phyloP scores from a whole-genome alignment of 1,139 yeast genomes.

The Magnusiomyces suaveolens region DNA sequence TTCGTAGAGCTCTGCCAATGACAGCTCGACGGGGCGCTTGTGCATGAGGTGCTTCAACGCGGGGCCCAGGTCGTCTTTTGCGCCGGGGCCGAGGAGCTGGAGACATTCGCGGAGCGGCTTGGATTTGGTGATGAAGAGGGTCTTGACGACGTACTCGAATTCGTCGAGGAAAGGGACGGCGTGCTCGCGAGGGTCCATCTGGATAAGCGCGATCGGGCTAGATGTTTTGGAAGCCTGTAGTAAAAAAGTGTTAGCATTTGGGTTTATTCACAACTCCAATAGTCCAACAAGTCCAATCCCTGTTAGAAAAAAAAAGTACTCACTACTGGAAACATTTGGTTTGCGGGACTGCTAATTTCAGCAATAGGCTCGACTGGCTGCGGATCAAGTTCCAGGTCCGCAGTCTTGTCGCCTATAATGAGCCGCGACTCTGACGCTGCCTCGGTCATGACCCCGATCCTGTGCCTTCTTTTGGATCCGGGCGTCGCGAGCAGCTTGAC shows the following conservation, averaged over 20 bases:
- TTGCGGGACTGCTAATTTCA: background rate
- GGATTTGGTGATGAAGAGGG: conserved; percentile 47
- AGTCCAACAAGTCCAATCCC: too few relatives aligned
- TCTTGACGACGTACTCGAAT: conserved; percentile 59
- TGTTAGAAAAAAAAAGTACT: background rate
- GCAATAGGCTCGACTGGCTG: background rate
- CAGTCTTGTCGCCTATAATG: conserved; percentile 32
- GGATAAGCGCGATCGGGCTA: conserved; percentile 20
- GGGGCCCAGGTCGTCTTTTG: conserved; percentile 47
- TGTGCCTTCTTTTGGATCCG: conserved; percentile 40
- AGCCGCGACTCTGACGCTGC: conserved; percentile 46
- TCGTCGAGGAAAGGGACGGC: conserved; percentile 38
- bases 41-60: conserved; percentile 35
- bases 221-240: conserved; percentile 5
- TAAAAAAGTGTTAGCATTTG: background rate
- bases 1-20: conserved; percentile 43
- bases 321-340: conserved; percentile 7
- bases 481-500: conserved; percentile 49
- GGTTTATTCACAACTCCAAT: too few relatives aligned
- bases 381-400: background rate
- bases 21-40: conserved; percentile 42
- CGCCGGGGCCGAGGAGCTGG: conserved; percentile 70
- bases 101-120: conserved; percentile 43
- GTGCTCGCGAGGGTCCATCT: conserved; percentile 23
- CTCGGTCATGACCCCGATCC: conserved; percentile 53